Conservation (phyloP, 202 grass and related monocot species). For the Saccharum hybrid region DNA sequence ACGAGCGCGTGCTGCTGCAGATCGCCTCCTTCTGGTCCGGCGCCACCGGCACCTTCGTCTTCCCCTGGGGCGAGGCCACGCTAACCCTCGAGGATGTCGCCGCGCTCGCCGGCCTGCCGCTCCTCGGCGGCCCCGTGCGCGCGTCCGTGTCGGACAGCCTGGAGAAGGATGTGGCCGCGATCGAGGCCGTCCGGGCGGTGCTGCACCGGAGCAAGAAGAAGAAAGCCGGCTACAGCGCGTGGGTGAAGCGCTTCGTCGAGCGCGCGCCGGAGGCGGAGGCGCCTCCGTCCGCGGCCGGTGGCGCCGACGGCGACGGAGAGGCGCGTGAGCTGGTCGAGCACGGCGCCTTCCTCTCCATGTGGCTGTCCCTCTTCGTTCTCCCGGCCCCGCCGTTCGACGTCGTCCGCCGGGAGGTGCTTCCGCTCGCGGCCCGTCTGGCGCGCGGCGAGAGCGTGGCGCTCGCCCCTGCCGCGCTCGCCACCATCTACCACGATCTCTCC, state of each 20-base stretch:
- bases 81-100: constrained; percentile 61
- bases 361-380: constrained; percentile 61
- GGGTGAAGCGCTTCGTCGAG: constrained; percentile 57
- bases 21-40: constrained; percentile 52
- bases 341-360: constrained; percentile 63
- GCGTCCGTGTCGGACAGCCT: constrained; percentile 2
- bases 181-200: constrained; percentile 26
- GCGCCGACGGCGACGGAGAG: no score
- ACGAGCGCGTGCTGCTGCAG: constrained; percentile 45
- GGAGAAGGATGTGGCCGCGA: constrained; percentile 11
- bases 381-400: constrained; percentile 44
- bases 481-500: constrained; percentile 57
- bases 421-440: constrained; percentile 47
- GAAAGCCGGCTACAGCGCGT: constrained; percentile 42
- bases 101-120: constrained; percentile 51
- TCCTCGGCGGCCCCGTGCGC: constrained; percentile 53
- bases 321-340: constrained; percentile 50
- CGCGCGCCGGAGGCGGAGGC: not conserved
- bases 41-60: constrained; percentile 59
- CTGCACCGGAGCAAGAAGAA: constrained; percentile 44
- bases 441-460: constrained; percentile 59
- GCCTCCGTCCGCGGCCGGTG: not conserved
- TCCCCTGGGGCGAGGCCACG: constrained; percentile 75
- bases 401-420: constrained; percentile 45
- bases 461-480: constrained; percentile 54